Conservation (phyloP, 176 grass and related monocot species). For the Raddia guianensis region DNA sequence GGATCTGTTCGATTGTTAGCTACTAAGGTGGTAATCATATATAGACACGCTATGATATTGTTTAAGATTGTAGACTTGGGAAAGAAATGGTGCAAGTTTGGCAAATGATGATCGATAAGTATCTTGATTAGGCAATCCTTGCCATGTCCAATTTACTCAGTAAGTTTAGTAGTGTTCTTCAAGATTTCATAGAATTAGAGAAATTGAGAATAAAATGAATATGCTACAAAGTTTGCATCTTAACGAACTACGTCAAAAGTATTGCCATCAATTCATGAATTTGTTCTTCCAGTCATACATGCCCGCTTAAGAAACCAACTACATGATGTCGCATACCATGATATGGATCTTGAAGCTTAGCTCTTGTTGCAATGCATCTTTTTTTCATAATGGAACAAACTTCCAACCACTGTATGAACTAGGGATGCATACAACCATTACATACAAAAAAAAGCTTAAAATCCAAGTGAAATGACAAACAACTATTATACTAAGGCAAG, state of each 20-base stretch:
- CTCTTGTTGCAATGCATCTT: not conserved
- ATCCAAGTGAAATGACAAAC: no score
- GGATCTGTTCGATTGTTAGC: not conserved
- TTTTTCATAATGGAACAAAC: no score
- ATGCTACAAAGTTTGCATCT: not conserved
- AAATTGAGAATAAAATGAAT: not conserved
- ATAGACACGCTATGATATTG: not conserved
- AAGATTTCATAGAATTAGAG: not conserved
- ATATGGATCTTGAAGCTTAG: not conserved
- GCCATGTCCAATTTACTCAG: not conserved
- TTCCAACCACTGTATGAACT: no score
- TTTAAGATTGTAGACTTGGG: not conserved
- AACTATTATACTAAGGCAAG: no score
- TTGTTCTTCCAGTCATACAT: not conserved
- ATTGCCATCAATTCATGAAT: not conserved
- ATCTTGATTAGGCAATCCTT: not conserved
- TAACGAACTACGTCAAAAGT: conserved; percentile 12
- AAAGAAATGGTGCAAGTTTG: conserved; percentile 14
- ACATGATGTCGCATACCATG: not conserved
- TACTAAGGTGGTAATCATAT: not conserved
- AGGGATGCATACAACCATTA: no score
- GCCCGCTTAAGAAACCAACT: no score
- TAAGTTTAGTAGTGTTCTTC: not conserved
- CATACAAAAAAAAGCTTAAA: no score
- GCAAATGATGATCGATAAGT: not conserved